Percentiles rank a stretch among this genome's conserved stretches.
Conservation (phyloP, 2,329 filamentous ascomycete genomes). For the Pyrenophora graminea region DNA sequence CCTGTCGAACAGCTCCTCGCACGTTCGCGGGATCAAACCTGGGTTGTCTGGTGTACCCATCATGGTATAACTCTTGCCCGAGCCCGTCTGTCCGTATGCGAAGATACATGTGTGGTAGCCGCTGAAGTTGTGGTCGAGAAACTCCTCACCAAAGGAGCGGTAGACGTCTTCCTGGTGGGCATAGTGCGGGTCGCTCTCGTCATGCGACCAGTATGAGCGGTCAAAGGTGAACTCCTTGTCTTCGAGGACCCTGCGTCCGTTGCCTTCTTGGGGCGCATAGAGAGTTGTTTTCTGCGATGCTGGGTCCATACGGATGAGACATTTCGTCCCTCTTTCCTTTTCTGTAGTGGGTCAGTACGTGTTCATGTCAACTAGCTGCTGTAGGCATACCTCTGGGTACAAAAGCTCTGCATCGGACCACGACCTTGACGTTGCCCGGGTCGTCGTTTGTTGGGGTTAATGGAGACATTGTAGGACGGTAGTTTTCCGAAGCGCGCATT, state of each 20-base stretch:
- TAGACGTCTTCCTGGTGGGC: slow-evolving; percentile 93
- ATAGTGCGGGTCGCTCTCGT: slow-evolving; percentile 78
- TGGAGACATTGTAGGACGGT: slow-evolving; percentile 33
- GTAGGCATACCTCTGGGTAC: slow-evolving; percentile 48
- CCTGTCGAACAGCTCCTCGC: slow-evolving; percentile 91
- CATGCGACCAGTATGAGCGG: slow-evolving; percentile 97
- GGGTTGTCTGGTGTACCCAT: slow-evolving; percentile 88
- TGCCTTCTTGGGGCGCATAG: slow-evolving; percentile 65
- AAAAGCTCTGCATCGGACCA: slow-evolving; percentile 55
- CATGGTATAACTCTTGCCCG: slow-evolving; percentile 97
- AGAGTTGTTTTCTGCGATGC: slow-evolving; percentile 82
- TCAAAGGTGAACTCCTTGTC: slow-evolving; percentile 95
- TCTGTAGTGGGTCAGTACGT: slow-evolving; percentile 60
- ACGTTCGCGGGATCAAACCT: slow-evolving; percentile 91
- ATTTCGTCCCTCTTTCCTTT: slow-evolving; percentile 76
- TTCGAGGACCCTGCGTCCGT: slow-evolving; percentile 74
- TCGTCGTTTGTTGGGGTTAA: slow-evolving; percentile 45
- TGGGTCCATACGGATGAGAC: slow-evolving; percentile 90
- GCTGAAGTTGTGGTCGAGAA: slow-evolving; percentile 98
- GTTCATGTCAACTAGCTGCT: not conserved
- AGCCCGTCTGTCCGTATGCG: slow-evolving; percentile 96
- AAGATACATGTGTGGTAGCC: slow-evolving; percentile 99
- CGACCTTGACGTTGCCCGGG: slow-evolving; percentile 57
- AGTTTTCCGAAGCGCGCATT: slow-evolving; percentile 48
- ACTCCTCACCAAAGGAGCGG: slow-evolving; percentile 91